Evolutionary conservation across 768 basidiomycete species (phyloP).

Genomic region (Clitopilus hobsonii): DNA sequence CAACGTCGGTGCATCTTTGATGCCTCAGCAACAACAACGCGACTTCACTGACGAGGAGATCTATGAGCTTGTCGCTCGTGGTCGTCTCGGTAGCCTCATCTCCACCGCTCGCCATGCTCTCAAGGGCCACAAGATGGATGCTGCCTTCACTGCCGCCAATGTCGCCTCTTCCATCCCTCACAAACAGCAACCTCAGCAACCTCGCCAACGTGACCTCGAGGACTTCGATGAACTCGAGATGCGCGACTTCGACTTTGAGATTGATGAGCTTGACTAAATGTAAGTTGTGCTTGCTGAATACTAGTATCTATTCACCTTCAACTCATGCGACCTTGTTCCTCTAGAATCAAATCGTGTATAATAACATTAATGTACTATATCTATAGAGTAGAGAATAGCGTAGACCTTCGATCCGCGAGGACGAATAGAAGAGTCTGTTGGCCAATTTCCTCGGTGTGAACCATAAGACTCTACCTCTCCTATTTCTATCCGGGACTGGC

Average conservation of each 20-base stretch:
- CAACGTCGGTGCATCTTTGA: no score
- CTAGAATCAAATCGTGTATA: background rate
- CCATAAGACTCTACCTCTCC: background rate
- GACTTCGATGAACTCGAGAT: background rate
- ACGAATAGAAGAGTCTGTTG: conserved; percentile 1
- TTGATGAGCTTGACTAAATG: background rate
- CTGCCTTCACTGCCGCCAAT: background rate
- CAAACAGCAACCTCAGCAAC: no score
- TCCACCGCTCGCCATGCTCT: no score
- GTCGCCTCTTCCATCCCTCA: background rate
- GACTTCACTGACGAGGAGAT: no score
- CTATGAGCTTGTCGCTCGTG: no score
- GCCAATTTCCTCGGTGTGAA: background rate
- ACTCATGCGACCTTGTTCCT: background rate
- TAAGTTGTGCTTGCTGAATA: background rate
- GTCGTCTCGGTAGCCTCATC: no score
- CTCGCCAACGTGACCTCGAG: background rate
- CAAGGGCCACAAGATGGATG: background rate
- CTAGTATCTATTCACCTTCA: background rate
- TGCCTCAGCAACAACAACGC: no score
- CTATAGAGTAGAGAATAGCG: background rate
- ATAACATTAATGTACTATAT: background rate
- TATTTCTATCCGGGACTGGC: background rate
- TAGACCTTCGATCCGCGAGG: background rate
- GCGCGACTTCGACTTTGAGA: background rate